A percentile compares a stretch with the other conserved stretches of the same genome.
Conservation (phyloP, 2,329 filamentous ascomycete species). For the Neonectria hederae region DNA sequence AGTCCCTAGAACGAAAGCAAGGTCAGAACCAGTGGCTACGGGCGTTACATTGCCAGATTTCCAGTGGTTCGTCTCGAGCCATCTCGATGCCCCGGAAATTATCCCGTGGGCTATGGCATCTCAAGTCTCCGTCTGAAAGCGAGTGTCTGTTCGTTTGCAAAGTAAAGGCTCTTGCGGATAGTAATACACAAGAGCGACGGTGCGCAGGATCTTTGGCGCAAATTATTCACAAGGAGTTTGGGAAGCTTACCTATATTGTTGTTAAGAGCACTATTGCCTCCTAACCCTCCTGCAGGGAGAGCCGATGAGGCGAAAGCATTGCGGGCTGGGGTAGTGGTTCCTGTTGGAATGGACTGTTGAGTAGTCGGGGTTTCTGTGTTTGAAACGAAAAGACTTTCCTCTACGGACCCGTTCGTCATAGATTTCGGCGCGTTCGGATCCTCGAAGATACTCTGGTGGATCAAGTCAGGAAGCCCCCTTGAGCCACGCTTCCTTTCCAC, state of each 20-base stretch:
- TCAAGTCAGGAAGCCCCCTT: slow-evolving; percentile 62
- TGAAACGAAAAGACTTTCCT: slow-evolving; percentile 45
- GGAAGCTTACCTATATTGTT: slow-evolving; percentile 39
- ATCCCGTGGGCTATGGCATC: slow-evolving; percentile 34
- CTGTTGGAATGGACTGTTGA: slow-evolving; percentile 14
- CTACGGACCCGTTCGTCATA: slow-evolving; percentile 27
- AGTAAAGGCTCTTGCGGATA: slow-evolving; percentile 22
- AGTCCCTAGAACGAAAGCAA: slow-evolving; percentile 42
- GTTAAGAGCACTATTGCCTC: slow-evolving; percentile 22
- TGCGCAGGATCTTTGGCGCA: slow-evolving; percentile 39
- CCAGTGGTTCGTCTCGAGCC: slow-evolving; percentile 42
- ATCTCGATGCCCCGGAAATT: slow-evolving; percentile 28
- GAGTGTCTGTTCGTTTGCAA: slow-evolving; percentile 36
- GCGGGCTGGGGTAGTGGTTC: slow-evolving; percentile 19
- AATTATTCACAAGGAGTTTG: slow-evolving; percentile 29
- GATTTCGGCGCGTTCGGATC: slow-evolving; percentile 35
- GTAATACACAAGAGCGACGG: slow-evolving; percentile 23
- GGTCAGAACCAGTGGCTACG: slow-evolving; percentile 43
- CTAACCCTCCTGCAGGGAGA: slow-evolving; percentile 13
- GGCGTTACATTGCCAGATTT: slow-evolving; percentile 41
- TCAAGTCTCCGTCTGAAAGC: slow-evolving; percentile 42
- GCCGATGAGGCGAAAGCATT: slow-evolving; percentile 28
- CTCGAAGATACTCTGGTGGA: slow-evolving; percentile 65
- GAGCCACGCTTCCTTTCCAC: slow-evolving; percentile 69
- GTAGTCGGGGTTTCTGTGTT: slow-evolving; percentile 21